Conservation (phyloP, 352 stramenopile species). For the Phytophthora quininea region DNA sequence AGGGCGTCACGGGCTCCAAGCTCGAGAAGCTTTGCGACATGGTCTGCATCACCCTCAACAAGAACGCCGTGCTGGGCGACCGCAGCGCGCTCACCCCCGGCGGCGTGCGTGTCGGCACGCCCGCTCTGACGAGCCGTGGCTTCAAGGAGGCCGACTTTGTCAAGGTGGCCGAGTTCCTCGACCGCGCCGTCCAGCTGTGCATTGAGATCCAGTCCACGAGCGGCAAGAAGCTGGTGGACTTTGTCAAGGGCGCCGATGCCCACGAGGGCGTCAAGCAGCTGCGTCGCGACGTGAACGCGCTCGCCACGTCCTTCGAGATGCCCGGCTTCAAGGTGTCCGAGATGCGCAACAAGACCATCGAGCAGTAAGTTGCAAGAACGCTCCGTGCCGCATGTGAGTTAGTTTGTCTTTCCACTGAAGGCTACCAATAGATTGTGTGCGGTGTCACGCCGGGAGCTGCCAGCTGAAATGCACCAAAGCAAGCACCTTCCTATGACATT, state of each 20-base stretch:
- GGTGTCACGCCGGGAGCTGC: conserved; percentile 34
- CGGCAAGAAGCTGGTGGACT: conserved; percentile 94
- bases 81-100: conserved; percentile 94
- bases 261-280: conserved; percentile 92
- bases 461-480: neutral
- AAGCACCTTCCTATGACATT: conserved; percentile 30
- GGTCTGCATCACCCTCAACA: conserved; percentile 99
- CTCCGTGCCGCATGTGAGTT: conserved; percentile 2
- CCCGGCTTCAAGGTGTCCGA: conserved; percentile 93
- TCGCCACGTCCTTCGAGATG: conserved; percentile 96
- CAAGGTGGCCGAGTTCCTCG: conserved; percentile 95
- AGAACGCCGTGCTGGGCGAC: conserved; percentile 98
- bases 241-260: conserved; percentile 83
- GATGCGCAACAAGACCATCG: conserved; percentile 89
- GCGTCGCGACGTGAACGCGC: conserved; percentile 91
- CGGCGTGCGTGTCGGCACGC: conserved; percentile 96
- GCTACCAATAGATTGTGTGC: conserved; percentile 37
- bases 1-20: conserved; percentile 97
- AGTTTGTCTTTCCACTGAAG: conserved; percentile 32
- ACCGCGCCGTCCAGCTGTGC: conserved; percentile 94
- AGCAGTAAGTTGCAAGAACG: conserved; percentile 47
- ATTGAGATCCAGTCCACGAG: conserved; percentile 92
- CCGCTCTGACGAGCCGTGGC: conserved; percentile 96
- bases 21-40: conserved; percentile 98
- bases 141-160: conserved; percentile 97